Evolutionary conservation across 805 yeast genomes (phyloP).

Genomic region (Wickerhamiella hasegawae): DNA sequence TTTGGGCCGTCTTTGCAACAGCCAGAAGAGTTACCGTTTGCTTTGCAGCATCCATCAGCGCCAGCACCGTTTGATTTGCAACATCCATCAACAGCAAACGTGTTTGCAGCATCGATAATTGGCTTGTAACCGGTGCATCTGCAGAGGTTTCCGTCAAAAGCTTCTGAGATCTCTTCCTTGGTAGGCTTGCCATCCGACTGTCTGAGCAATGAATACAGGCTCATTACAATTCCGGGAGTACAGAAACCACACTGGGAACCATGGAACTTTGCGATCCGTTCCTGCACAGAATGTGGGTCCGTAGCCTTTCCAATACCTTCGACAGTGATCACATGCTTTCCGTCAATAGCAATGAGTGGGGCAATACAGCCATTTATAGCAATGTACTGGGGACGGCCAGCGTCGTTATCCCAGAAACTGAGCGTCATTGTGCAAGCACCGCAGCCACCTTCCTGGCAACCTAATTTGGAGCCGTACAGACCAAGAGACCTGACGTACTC

Average conservation of each 20-base stretch:
- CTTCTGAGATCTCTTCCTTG: constrained; percentile 27
- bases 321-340: constrained; percentile 31
- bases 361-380: constrained; percentile 34
- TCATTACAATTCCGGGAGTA: constrained; percentile 37
- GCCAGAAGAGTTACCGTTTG: constrained; percentile 23
- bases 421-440: constrained; percentile 34
- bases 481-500: constrained; percentile 27
- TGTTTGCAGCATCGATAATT: constrained; percentile 31
- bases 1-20: constrained; percentile 23
- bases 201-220: constrained; percentile 28
- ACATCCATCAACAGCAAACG: constrained; percentile 20
- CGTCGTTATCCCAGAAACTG: constrained; percentile 20
- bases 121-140: constrained; percentile 37
- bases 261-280: constrained; percentile 31
- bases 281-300: constrained; percentile 33
- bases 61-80: constrained; percentile 7
- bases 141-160: constrained; percentile 33
- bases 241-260: constrained; percentile 38
- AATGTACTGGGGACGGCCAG: constrained; percentile 19
- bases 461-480: constrained; percentile 31
- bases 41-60: too few relatives aligned
- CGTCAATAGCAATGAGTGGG: constrained; percentile 30
- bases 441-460: constrained; percentile 37
- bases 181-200: constrained; percentile 25
- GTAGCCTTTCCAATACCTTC: constrained; percentile 31